phyloP scores from a whole-genome alignment of 345 rosid genomes.

The Iberis pinnata region DNA sequence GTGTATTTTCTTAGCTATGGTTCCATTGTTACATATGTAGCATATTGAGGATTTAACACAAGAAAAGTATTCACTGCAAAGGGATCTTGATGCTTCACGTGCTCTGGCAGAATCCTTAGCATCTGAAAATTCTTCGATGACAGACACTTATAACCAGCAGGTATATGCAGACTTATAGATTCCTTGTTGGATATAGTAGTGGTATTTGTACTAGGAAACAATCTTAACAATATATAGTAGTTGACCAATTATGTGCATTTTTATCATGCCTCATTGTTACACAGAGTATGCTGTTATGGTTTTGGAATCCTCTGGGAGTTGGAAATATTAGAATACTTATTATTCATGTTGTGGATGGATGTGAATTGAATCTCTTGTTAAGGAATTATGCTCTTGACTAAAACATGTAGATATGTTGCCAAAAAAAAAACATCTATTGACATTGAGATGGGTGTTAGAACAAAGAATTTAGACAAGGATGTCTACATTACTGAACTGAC shows the following conservation, averaged over 20 bases:
- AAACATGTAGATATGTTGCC: slow-evolving; percentile 1
- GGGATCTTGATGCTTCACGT: slow-evolving; percentile 95
- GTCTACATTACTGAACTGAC: not conserved
- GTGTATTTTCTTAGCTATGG: slow-evolving; percentile 11
- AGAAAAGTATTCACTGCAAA: slow-evolving; percentile 90
- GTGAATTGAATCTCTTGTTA: not conserved
- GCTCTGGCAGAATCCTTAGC: slow-evolving; percentile 90
- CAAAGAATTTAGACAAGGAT: slow-evolving; percentile 9
- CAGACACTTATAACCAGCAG: slow-evolving; percentile 93
- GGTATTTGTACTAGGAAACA: slow-evolving; percentile 2
- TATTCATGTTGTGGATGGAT: slow-evolving; percentile 8
- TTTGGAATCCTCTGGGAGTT: slow-evolving; percentile 9
- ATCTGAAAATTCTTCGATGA: slow-evolving; percentile 85
- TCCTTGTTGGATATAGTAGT: slow-evolving; percentile 9
- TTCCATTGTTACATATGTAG: slow-evolving; percentile 39
- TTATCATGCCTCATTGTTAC: slow-evolving; percentile 8
- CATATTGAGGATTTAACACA: slow-evolving; percentile 97
- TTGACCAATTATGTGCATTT: slow-evolving; percentile 4
- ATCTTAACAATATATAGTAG: slow-evolving; percentile 1
- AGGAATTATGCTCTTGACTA: slow-evolving; percentile 2
- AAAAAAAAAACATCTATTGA: not conserved
- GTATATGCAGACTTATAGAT: slow-evolving; percentile 30
- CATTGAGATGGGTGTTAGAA: slow-evolving; percentile 4
- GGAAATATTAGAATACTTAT: slow-evolving; percentile 7
- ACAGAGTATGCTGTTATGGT: slow-evolving; percentile 10